phyloP scores from a whole-genome alignment of 2,329 filamentous ascomycete genomes.

The Stachybotrys chartarum region DNA sequence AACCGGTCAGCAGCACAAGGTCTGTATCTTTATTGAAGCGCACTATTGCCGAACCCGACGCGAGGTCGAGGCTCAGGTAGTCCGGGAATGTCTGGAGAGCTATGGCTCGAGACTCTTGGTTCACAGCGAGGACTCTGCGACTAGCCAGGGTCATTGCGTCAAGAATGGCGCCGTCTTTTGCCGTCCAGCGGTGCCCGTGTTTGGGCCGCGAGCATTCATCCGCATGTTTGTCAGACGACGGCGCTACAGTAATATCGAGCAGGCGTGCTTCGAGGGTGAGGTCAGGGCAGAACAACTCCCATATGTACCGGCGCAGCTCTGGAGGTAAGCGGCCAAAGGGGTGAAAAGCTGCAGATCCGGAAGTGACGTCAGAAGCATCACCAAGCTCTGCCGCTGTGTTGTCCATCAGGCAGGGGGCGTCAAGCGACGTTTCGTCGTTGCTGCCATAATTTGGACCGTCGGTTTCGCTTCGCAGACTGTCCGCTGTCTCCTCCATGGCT shows the following conservation, averaged over 20 bases:
- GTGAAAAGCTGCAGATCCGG: constrained; percentile 10
- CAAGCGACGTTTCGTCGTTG: neutral
- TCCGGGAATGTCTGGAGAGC: constrained; percentile 4
- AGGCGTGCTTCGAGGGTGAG: constrained; percentile 12
- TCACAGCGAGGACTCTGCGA: neutral
- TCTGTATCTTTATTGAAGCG: constrained; percentile 5
- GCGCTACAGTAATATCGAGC: neutral
- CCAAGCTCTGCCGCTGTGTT: neutral
- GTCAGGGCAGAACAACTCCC: constrained; percentile 24
- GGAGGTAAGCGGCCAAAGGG: constrained; percentile 21
- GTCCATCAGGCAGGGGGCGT: neutral
- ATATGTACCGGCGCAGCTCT: constrained; percentile 25
- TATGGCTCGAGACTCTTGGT: constrained; percentile 5
- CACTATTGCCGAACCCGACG: constrained; percentile 1
- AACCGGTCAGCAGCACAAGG: constrained; percentile 1
- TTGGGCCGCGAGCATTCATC: neutral
- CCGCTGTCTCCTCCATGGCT: neutral
- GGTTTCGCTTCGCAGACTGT: neutral
- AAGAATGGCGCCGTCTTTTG: neutral
- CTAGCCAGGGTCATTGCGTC: neutral
- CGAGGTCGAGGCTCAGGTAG: neutral
- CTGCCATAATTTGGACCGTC: neutral
- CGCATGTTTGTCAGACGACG: neutral
- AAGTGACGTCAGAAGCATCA: neutral
- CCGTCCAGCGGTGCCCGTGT: neutral